A percentile compares a stretch with the other conserved stretches of the same genome.
Evolutionary conservation across 257 asterid species (phyloP).

Genomic region (Salvia miltiorrhiza): DNA sequence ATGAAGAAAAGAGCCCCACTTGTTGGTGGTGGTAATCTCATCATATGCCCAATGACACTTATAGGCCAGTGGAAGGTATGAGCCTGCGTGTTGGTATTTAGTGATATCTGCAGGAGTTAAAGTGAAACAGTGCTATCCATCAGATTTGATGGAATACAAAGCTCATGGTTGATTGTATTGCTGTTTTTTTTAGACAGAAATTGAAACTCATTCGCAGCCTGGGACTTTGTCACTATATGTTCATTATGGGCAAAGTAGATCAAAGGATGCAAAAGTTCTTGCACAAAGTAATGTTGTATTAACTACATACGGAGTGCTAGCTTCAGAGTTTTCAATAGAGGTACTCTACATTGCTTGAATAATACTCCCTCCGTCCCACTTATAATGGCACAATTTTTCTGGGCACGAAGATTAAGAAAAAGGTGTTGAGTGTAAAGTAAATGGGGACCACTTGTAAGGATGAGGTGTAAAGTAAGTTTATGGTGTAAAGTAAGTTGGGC

Average conservation of each 20-base stretch:
- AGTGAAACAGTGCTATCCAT: slow-evolving; percentile 5
- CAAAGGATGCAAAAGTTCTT: slow-evolving; percentile 71
- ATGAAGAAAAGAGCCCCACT: slow-evolving; percentile 49
- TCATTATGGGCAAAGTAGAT: slow-evolving; percentile 90
- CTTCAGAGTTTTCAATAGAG: slow-evolving; percentile 87
- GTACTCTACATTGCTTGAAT: slow-evolving; percentile 37
- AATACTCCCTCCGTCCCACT: background rate
- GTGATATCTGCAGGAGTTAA: slow-evolving; percentile 19
- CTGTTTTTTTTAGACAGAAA: slow-evolving; percentile 59
- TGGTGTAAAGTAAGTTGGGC: no score
- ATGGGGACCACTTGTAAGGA: no score
- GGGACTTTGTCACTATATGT: slow-evolving; percentile 76
- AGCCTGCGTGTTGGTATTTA: slow-evolving; percentile 7
- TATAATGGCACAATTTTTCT: no score
- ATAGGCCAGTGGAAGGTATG: slow-evolving; percentile 98
- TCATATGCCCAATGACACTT: slow-evolving; percentile 94
- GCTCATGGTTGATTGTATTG: slow-evolving; percentile 24
- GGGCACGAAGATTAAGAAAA: no score
- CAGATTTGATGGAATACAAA: background rate
- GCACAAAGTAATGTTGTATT: slow-evolving; percentile 82
- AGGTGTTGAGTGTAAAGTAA: no score
- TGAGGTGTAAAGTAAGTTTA: no score
- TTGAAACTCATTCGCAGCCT: slow-evolving; percentile 81
- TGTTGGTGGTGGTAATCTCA: slow-evolving; percentile 78
- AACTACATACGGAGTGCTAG: slow-evolving; percentile 89